Conservation (phyloP, 306 rosid genomes). For the Rosa lucieae region DNA sequence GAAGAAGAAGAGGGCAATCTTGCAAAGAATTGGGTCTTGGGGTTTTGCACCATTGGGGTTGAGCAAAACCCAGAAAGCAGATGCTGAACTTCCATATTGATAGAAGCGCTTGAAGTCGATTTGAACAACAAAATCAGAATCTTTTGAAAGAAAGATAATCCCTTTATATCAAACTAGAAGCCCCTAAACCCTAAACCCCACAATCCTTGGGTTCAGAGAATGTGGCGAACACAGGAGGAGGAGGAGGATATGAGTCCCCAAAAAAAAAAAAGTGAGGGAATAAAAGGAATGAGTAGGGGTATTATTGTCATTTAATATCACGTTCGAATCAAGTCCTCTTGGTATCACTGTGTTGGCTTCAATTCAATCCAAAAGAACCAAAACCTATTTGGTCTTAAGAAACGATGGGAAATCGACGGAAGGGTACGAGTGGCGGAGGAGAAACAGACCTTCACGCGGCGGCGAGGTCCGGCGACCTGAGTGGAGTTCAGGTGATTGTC, state of each 20-base stretch:
- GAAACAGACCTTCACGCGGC: conserved; percentile 65
- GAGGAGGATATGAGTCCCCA: not conserved
- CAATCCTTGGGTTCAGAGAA: not conserved
- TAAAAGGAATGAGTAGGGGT: not conserved
- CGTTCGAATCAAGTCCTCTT: not conserved
- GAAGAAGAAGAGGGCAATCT: conserved; percentile 18
- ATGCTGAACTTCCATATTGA: conserved; percentile 39
- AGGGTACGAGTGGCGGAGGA: conserved; percentile 18
- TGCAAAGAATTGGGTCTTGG: conserved; percentile 27
- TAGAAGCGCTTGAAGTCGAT: not conserved
- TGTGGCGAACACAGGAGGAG: not conserved
- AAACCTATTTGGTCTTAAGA: not conserved
- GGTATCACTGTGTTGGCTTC: not conserved
- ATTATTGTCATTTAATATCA: not conserved
- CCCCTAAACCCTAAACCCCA: not conserved
- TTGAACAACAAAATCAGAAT: not conserved
- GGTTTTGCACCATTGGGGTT: conserved; percentile 24
- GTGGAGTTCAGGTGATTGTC: conserved; percentile 52
- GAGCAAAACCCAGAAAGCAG: conserved; percentile 41
- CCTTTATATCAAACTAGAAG: not conserved
- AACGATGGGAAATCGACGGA: conserved; percentile 55
- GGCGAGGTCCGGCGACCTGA: conserved; percentile 82
- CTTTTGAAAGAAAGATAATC: not conserved
- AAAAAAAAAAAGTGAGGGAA: not conserved
- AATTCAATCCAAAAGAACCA: not conserved